These are phyloP conservation scores for Suillus fuscotomentosus DNA, from an alignment of 768 basidiomycete species.

Conservation along the genomic window DNA sequence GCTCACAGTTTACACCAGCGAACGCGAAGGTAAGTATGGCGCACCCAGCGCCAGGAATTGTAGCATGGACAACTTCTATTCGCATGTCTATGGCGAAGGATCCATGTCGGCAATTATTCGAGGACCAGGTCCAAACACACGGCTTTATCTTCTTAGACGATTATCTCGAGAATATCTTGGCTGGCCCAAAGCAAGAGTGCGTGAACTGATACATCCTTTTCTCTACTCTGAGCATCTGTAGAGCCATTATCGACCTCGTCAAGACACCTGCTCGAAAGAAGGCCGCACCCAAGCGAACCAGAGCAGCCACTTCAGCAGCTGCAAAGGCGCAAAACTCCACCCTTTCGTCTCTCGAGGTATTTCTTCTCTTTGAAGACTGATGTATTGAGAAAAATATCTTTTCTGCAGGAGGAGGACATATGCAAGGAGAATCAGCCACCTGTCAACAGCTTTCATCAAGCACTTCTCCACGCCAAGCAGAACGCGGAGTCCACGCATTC, in stretches of 20 bases:
- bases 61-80: constrained; percentile 68
- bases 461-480: constrained; percentile 37
- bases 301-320: constrained; percentile 36
- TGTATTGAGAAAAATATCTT: constrained; percentile 6
- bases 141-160: constrained; percentile 80
- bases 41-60: constrained; percentile 41
- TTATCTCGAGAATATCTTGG: constrained; percentile 70
- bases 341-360: constrained; percentile 47
- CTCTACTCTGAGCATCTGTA: constrained; percentile 24
- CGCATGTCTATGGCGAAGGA: constrained; percentile 70
- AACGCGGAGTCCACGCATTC: constrained; percentile 10
- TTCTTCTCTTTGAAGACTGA: constrained; percentile 6
- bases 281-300: constrained; percentile 48
- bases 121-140: constrained; percentile 70
- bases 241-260: constrained; percentile 74
- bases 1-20: neutral
- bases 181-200: constrained; percentile 66
- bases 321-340: constrained; percentile 46
- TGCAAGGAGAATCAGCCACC: constrained; percentile 41
- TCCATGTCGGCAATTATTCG: constrained; percentile 65
- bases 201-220: constrained; percentile 14
- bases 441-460: constrained; percentile 46
- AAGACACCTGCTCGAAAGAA: constrained; percentile 83
- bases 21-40: constrained; percentile 10
- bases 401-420: constrained; percentile 31